Conservation (phyloP, 1,284 basidiomycete genomes). For the Trichosporon coremiiforme region DNA sequence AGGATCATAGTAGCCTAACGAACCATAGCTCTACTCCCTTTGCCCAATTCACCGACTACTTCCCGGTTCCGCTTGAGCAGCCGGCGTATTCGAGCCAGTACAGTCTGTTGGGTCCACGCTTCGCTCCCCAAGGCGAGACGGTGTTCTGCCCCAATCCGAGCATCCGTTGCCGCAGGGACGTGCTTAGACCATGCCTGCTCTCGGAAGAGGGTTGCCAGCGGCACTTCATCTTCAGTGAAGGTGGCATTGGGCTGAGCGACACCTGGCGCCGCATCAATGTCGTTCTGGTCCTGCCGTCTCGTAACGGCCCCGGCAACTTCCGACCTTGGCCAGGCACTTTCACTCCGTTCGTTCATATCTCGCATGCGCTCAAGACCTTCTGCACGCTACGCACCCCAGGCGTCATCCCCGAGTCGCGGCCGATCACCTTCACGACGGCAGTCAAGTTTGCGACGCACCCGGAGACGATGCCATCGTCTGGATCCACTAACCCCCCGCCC, state of each 20-base stretch:
- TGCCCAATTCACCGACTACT: slow-evolving; percentile 32
- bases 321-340: not conserved
- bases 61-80: slow-evolving; percentile 46
- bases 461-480: not conserved
- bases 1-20: not conserved
- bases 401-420: not conserved
- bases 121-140: slow-evolving; percentile 32
- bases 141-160: slow-evolving; percentile 14
- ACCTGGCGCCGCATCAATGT: slow-evolving; percentile 50
- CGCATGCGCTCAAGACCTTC: slow-evolving; percentile 12
- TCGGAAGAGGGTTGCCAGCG: slow-evolving; percentile 47
- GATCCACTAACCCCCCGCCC: not conserved
- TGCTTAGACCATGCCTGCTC: slow-evolving; percentile 35
- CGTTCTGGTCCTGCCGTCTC: slow-evolving; percentile 32
- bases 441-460: slow-evolving; percentile 3
- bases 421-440: slow-evolving; percentile 10
- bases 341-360: not conserved
- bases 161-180: not conserved
- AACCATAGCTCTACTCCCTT: slow-evolving; percentile 38
- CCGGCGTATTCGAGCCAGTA: slow-evolving; percentile 31
- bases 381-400: not conserved
- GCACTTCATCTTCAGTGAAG: slow-evolving; percentile 47
- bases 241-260: not conserved
- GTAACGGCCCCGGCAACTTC: slow-evolving; percentile 17
- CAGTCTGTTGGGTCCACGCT: slow-evolving; percentile 32